Evolutionary conservation across 805 yeast genomes (phyloP).

Genomic region (Suhomyces canberraensis): DNA sequence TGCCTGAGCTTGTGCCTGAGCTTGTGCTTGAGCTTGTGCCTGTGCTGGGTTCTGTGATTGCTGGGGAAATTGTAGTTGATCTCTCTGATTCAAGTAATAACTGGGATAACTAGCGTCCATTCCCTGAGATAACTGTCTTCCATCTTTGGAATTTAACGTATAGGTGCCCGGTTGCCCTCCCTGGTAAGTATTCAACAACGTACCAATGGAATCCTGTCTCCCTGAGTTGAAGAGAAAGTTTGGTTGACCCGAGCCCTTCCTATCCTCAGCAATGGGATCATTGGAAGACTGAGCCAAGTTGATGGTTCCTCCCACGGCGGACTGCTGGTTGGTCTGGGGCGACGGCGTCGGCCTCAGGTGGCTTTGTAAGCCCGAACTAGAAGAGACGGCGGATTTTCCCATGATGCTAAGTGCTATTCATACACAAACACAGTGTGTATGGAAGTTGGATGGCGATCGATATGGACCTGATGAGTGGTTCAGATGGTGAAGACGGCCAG

Average conservation of each 20-base stretch:
- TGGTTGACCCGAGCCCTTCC: constrained; percentile 9
- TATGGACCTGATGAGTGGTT: too few species aligned
- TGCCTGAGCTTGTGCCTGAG: constrained; percentile 7
- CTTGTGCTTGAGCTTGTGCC: constrained; percentile 7
- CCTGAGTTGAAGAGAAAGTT: constrained; percentile 25
- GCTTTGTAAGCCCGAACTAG: constrained; percentile 7
- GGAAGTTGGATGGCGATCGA: too few species aligned
- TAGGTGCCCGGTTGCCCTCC: constrained; percentile 2
- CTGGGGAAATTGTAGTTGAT: background rate
- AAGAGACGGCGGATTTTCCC: constrained; percentile 16
- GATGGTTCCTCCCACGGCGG: background rate
- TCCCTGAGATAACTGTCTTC: constrained; percentile 1
- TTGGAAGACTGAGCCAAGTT: background rate
- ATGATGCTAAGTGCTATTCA: constrained; percentile 5
- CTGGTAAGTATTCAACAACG: constrained; percentile 22
- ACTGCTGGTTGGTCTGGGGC: constrained; percentile 1
- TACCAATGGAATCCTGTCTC: constrained; percentile 28
- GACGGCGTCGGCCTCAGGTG: constrained; percentile 5
- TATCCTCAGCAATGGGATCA: background rate
- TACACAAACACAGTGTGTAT: background rate
- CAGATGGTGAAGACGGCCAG: too few species aligned
- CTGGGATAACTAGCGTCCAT: constrained; percentile 8
- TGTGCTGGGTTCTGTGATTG: background rate
- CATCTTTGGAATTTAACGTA: constrained; percentile 2
- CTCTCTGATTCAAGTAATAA: constrained; percentile 7